Percentiles rank a stretch among this genome's conserved stretches.
phyloP scores from a whole-genome alignment of 805 yeast species.

The Spathaspora gorwiae region DNA sequence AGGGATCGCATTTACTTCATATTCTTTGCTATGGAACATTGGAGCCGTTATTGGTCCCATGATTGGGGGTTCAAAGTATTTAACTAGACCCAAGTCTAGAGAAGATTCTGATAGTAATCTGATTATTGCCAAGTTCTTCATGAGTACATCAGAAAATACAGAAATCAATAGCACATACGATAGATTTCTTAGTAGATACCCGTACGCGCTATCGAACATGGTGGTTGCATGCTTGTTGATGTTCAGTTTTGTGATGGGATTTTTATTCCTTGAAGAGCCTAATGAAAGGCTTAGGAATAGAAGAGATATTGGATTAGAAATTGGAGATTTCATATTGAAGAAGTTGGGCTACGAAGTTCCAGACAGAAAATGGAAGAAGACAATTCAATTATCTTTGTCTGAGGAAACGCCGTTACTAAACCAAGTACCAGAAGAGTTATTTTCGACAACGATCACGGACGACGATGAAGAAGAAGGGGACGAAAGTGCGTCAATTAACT shows the following conservation, averaged over 20 bases:
- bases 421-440: background rate
- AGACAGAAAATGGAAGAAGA: constrained; percentile 1
- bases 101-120: background rate
- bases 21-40: constrained; percentile 13
- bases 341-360: background rate
- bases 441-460: background rate
- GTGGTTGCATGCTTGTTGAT: constrained; percentile 16
- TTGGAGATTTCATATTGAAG: constrained; percentile 4
- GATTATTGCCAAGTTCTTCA: background rate
- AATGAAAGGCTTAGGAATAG: constrained; percentile 8
- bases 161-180: background rate
- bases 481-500: background rate
- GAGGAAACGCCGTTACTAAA: background rate
- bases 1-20: constrained; percentile 10
- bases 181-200: constrained; percentile 11
- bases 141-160: background rate
- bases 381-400: background rate
- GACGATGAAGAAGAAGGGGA: background rate
- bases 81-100: constrained; percentile 39
- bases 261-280: constrained; percentile 22
- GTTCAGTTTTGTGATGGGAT: constrained; percentile 12
- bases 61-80: constrained; percentile 33
- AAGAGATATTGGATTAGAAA: constrained; percentile 14
- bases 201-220: constrained; percentile 21
- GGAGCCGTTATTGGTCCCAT: constrained; percentile 12